These are phyloP conservation scores for Plasmodium berghei DNA, from an alignment of 169 alveolate genomes.

Conservation along the genomic window DNA sequence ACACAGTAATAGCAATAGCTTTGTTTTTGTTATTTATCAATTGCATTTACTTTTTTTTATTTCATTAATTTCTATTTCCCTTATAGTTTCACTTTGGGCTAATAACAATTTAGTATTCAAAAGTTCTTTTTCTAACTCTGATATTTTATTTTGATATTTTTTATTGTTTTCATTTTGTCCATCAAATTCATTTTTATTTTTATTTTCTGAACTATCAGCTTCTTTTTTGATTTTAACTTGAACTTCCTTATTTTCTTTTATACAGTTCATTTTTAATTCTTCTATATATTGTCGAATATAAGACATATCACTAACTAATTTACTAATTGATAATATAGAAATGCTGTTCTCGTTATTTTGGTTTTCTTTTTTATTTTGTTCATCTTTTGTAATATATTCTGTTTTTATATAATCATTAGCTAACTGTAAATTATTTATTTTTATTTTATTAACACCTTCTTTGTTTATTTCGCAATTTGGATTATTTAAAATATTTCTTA, in stretches of 20 bases:
- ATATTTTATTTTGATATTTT: conserved; percentile 10
- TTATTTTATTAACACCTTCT: too few relatives aligned
- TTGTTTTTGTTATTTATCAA: neutral
- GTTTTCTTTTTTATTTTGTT: too few relatives aligned
- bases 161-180: neutral
- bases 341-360: neutral
- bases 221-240: too few relatives aligned
- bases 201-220: neutral
- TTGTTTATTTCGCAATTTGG: too few relatives aligned
- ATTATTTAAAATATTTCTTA: too few relatives aligned
- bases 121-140: conserved; percentile 11
- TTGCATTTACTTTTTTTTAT: neutral
- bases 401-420: too few relatives aligned
- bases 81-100: conserved; percentile 40
- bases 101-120: conserved; percentile 29
- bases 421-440: too few relatives aligned
- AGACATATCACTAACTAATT: neutral
- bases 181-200: neutral
- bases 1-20: neutral
- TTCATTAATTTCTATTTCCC: conserved; percentile 40
- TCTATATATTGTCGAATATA: neutral
- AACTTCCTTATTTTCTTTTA: neutral
- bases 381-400: too few relatives aligned
- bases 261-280: neutral
- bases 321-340: neutral